phyloP scores from a whole-genome alignment of 306 rosid species.

The Sesbania bispinosa region DNA sequence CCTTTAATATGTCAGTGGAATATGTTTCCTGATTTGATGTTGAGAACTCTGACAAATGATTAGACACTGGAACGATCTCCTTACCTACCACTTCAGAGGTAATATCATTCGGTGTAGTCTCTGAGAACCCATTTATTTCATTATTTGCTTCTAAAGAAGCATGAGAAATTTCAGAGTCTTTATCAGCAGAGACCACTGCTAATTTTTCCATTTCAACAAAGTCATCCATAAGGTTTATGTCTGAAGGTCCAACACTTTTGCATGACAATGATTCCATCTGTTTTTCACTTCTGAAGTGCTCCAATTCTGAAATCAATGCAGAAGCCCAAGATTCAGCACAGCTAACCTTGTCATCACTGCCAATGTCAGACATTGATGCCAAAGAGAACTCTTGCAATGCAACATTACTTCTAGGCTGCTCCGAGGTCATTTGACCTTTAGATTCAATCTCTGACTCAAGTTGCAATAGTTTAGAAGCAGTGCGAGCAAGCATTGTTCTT shows the following conservation, averaged over 20 bases:
- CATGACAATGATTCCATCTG: slow-evolving; percentile 42
- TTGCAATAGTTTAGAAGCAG: slow-evolving; percentile 54
- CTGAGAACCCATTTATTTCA: slow-evolving; percentile 33
- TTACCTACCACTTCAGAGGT: slow-evolving; percentile 35
- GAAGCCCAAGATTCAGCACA: slow-evolving; percentile 75
- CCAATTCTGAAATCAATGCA: slow-evolving; percentile 70
- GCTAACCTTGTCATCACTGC: slow-evolving; percentile 71
- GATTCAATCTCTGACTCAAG: slow-evolving; percentile 40
- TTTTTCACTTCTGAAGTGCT: slow-evolving; percentile 55
- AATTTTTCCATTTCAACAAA: slow-evolving; percentile 90
- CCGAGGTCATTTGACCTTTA: slow-evolving; percentile 38
- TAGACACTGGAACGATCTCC: slow-evolving; percentile 40
- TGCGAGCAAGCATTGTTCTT: slow-evolving; percentile 51
- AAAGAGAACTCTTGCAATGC: slow-evolving; percentile 44
- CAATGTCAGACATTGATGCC: slow-evolving; percentile 58
- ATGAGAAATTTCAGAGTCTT: slow-evolving; percentile 27
- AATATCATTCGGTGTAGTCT: slow-evolving; percentile 28
- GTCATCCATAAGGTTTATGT: slow-evolving; percentile 80
- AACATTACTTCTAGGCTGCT: slow-evolving; percentile 39
- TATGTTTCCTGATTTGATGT: slow-evolving; percentile 39
- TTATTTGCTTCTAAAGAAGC: slow-evolving; percentile 37
- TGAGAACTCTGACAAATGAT: slow-evolving; percentile 29
- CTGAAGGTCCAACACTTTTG: slow-evolving; percentile 52
- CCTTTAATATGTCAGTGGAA: slow-evolving; percentile 20
- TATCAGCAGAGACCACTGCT: slow-evolving; percentile 68